These are phyloP conservation scores for Kuraishia piskuri DNA, from an alignment of 805 yeast genomes.

Conservation along the genomic window DNA sequence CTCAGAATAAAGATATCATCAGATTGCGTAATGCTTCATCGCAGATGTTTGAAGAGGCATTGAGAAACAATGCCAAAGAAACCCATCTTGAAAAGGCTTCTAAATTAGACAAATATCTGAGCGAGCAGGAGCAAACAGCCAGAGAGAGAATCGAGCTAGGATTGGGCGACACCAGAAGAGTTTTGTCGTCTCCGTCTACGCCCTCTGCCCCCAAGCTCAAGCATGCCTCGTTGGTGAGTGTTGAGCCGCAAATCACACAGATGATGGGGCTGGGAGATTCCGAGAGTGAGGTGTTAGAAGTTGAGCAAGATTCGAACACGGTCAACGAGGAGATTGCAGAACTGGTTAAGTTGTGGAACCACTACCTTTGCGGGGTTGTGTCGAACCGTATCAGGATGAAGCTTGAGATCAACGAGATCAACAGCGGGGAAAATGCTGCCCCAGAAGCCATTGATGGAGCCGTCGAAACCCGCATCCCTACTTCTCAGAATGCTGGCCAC, in stretches of 20 bases:
- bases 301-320: background rate
- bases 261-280: background rate
- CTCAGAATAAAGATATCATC: background rate
- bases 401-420: background rate
- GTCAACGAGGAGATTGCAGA: background rate
- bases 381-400: background rate
- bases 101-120: conserved; percentile 3
- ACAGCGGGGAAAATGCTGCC: background rate
- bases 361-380: background rate
- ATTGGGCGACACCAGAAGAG: background rate
- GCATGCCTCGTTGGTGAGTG: background rate
- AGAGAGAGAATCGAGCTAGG: background rate
- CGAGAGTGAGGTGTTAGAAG: background rate
- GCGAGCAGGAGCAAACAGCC: conserved; percentile 1
- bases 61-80: background rate
- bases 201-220: background rate
- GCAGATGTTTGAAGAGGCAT: background rate
- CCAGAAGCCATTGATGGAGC: background rate
- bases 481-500: background rate
- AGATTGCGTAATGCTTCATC: background rate
- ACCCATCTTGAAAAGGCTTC: background rate
- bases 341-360: background rate
- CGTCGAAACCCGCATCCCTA: background rate
- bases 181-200: background rate
- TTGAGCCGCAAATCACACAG: background rate